These are phyloP conservation scores for Avicennia marina DNA, from an alignment of 257 asterid species.

Conservation along the genomic window DNA sequence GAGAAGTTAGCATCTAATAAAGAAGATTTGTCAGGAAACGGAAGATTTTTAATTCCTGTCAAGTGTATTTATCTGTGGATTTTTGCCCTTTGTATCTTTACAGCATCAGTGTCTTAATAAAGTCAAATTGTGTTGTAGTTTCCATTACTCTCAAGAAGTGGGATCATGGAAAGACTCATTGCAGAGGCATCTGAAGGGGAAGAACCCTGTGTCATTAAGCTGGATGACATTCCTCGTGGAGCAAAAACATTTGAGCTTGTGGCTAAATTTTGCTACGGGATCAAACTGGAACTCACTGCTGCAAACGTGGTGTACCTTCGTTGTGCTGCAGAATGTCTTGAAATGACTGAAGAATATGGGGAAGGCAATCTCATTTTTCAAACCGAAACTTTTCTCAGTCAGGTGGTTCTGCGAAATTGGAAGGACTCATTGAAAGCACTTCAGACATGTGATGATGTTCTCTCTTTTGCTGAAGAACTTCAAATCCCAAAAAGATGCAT, in stretches of 20 bases:
- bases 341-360: slow-evolving; percentile 87
- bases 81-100: not conserved
- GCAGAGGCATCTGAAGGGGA: slow-evolving; percentile 70
- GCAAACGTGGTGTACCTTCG: slow-evolving; percentile 79
- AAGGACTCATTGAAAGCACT: slow-evolving; percentile 84
- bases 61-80: too few species aligned
- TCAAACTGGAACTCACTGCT: slow-evolving; percentile 88
- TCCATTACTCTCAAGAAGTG: slow-evolving; percentile 94
- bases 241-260: slow-evolving; percentile 86
- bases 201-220: slow-evolving; percentile 49
- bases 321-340: slow-evolving; percentile 87
- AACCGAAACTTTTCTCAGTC: slow-evolving; percentile 76
- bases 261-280: slow-evolving; percentile 92
- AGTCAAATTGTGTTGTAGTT: slow-evolving; percentile 42
- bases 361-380: slow-evolving; percentile 80
- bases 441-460: slow-evolving; percentile 72
- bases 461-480: slow-evolving; percentile 62
- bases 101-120: slow-evolving; percentile 1
- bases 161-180: slow-evolving; percentile 79
- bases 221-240: slow-evolving; percentile 74
- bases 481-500: slow-evolving; percentile 67
- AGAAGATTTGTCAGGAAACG: too few species aligned
- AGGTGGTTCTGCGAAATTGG: slow-evolving; percentile 68
- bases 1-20: too few species aligned
- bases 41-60: too few species aligned